Conservation (phyloP, 257 asterid species). For the Capsicum baccatum region DNA sequence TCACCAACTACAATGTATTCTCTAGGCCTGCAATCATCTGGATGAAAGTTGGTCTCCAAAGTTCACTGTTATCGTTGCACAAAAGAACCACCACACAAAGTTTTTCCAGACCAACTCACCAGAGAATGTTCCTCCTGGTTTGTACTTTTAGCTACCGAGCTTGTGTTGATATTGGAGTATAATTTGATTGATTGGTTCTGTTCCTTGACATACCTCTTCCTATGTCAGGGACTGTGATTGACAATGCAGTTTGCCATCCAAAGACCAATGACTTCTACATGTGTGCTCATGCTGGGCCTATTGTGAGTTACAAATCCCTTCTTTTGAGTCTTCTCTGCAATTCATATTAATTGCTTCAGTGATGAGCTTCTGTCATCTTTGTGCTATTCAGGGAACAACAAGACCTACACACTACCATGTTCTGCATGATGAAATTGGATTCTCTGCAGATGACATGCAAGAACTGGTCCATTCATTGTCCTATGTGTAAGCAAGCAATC, state of each 20-base stretch:
- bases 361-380: neutral
- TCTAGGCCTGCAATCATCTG: conserved; percentile 67
- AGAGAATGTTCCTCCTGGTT: conserved; percentile 76
- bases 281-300: conserved; percentile 87
- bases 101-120: conserved; percentile 56
- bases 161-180: neutral
- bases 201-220: conserved; percentile 12
- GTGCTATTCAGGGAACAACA: conserved; percentile 63
- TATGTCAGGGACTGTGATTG: conserved; percentile 73
- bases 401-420: conserved; percentile 85
- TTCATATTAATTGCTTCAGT: neutral
- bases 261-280: conserved; percentile 66
- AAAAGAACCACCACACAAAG: conserved; percentile 76
- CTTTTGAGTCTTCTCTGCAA: neutral
- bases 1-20: neutral
- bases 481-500: conserved; percentile 61
- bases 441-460: conserved; percentile 71
- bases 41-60: conserved; percentile 65
- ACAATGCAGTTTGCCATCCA: conserved; percentile 66
- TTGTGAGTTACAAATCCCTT: conserved; percentile 44
- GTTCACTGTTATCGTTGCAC: conserved; percentile 66
- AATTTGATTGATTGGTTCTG: conserved; percentile 2
- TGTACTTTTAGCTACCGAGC: neutral
- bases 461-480: conserved; percentile 73
- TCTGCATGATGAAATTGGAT: conserved; percentile 67